These are phyloP conservation scores for Pythium angustatum DNA, from an alignment of 352 stramenopile species.

Conservation along the genomic window DNA sequence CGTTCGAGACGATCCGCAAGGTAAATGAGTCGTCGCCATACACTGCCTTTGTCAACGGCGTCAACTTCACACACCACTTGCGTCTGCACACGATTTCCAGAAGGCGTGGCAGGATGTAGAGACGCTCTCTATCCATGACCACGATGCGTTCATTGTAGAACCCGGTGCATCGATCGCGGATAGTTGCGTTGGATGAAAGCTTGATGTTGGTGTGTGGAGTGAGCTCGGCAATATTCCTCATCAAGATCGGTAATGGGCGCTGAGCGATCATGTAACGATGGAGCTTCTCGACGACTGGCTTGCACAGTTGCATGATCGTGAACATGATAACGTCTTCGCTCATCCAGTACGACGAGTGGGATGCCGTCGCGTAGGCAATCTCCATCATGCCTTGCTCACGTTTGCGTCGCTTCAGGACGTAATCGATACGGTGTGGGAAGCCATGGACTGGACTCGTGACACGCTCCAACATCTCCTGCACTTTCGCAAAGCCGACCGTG, in stretches of 20 bases:
- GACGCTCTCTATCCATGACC: constrained; percentile 65
- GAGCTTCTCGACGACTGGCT: constrained; percentile 79
- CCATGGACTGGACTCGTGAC: constrained; percentile 71
- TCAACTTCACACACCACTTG: constrained; percentile 72
- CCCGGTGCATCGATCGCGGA: constrained; percentile 77
- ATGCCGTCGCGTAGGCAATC: constrained; percentile 76
- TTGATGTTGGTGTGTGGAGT: constrained; percentile 69
- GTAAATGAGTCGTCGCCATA: constrained; percentile 84
- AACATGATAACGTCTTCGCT: constrained; percentile 88
- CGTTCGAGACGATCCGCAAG: constrained; percentile 62
- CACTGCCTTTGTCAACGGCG: constrained; percentile 45
- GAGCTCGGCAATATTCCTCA: constrained; percentile 78
- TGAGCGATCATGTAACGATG: constrained; percentile 82
- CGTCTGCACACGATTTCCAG: constrained; percentile 66
- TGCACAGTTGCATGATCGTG: constrained; percentile 81
- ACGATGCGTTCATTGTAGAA: constrained; percentile 76
- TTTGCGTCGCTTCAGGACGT: constrained; percentile 72
- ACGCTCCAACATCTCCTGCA: constrained; percentile 75
- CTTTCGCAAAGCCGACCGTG: constrained; percentile 65
- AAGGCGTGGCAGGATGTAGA: constrained; percentile 66
- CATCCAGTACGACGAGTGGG: constrained; percentile 90
- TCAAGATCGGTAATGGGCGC: constrained; percentile 67
- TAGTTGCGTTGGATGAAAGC: constrained; percentile 70
- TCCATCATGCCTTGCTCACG: constrained; percentile 87
- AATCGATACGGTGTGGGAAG: constrained; percentile 81